phyloP scores from a whole-genome alignment of 805 yeast genomes.

The Wickerhamiella azymoides region DNA sequence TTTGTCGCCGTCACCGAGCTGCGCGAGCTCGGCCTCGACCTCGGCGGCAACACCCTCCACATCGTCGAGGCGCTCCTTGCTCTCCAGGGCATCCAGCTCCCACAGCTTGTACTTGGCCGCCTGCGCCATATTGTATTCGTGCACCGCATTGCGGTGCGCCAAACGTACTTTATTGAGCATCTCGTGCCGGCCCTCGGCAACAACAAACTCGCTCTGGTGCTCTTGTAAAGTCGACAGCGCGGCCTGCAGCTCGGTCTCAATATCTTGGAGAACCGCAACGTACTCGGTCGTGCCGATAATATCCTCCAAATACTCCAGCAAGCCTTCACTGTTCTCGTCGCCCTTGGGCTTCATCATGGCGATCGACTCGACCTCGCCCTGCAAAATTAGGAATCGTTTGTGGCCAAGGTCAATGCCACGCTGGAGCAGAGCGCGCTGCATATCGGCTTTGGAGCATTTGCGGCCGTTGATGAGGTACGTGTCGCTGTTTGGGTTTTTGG shows the following conservation, averaged over 20 bases:
- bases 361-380: constrained; percentile 96
- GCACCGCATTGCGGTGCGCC: too few species aligned
- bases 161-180: too few species aligned
- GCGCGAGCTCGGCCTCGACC: too few species aligned
- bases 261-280: constrained; percentile 3
- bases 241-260: background rate
- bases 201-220: constrained; percentile 22
- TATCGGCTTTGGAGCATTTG: background rate
- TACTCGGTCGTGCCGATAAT: constrained; percentile 88
- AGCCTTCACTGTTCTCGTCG: constrained; percentile 87
- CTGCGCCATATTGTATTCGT: too few species aligned
- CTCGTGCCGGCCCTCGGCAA: constrained; percentile 16
- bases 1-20: constrained; percentile 29
- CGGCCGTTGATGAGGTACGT: background rate
- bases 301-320: constrained; percentile 87
- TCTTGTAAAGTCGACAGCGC: background rate
- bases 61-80: too few species aligned
- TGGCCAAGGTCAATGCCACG: constrained; percentile 92
- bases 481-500: background rate
- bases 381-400: constrained; percentile 83
- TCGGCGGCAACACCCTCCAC: too few species aligned
- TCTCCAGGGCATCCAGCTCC: too few species aligned
- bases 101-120: too few species aligned
- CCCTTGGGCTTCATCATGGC: constrained; percentile 99
- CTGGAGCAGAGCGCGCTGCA: constrained; percentile 20